phyloP scores from a whole-genome alignment of 768 basidiomycete genomes.

The Cystobasidium ongulense region DNA sequence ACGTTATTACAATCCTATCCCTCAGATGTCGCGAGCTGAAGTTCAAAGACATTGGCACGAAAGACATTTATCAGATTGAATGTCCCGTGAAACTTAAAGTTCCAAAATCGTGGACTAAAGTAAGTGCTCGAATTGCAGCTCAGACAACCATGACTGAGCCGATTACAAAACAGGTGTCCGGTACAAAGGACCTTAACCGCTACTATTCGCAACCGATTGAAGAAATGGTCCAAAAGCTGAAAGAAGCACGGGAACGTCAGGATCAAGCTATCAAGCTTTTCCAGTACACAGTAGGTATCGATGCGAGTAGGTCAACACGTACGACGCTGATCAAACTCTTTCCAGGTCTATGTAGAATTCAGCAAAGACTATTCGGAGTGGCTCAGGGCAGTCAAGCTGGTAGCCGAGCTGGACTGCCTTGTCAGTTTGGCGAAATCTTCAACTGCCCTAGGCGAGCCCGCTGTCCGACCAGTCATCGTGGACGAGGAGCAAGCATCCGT shows the following conservation, averaged over 20 bases:
- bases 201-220: constrained; percentile 69
- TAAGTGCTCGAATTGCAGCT: background rate
- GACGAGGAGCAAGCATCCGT: constrained; percentile 70
- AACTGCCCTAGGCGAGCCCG: constrained; percentile 78
- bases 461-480: constrained; percentile 82
- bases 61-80: constrained; percentile 42
- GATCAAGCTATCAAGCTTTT: constrained; percentile 72
- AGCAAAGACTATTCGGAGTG: constrained; percentile 63
- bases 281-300: constrained; percentile 52
- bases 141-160: constrained; percentile 52
- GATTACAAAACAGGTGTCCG: constrained; percentile 66
- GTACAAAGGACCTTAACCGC: constrained; percentile 58
- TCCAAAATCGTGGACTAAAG: constrained; percentile 30
- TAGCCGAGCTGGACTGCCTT: constrained; percentile 93
- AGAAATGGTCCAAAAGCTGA: constrained; percentile 65
- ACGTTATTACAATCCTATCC: too few species aligned
- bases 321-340: background rate
- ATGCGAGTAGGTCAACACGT: background rate
- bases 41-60: constrained; percentile 40
- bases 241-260: constrained; percentile 87
- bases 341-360: constrained; percentile 62
- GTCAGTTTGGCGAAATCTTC: constrained; percentile 85
- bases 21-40: constrained; percentile 8
- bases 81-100: constrained; percentile 34
- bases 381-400: constrained; percentile 71